These are phyloP conservation scores for Populus ilicifolia DNA, from an alignment of 345 rosid genomes.

Conservation along the genomic window DNA sequence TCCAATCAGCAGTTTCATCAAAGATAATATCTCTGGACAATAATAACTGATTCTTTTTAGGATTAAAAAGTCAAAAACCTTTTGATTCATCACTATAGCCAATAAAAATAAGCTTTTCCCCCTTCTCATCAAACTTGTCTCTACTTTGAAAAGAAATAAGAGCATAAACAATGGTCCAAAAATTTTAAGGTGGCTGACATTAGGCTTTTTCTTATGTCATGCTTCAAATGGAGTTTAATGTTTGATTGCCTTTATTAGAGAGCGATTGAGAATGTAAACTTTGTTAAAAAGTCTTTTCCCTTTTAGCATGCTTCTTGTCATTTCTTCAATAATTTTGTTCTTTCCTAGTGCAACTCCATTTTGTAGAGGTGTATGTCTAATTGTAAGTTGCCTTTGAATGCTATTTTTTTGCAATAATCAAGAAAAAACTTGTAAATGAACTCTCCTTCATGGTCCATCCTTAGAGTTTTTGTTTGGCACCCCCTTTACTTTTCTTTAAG, in stretches of 20 bases:
- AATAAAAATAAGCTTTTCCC: not conserved
- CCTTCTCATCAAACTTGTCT: too few relatives aligned
- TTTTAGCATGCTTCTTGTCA: too few relatives aligned
- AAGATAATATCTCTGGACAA: not conserved
- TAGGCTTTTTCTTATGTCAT: too few relatives aligned
- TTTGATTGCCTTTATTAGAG: too few relatives aligned
- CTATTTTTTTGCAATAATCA: not conserved
- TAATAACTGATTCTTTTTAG: not conserved
- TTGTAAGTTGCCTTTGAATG: not conserved
- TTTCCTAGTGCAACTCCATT: fast-evolving
- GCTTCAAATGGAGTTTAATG: too few relatives aligned
- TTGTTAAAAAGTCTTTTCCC: too few relatives aligned
- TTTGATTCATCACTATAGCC: not conserved
- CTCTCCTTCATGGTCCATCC: not conserved
- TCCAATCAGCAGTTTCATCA: not conserved
- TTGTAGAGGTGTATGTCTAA: fast-evolving
- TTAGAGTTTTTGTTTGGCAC: not conserved
- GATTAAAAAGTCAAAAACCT: not conserved
- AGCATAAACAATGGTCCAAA: not conserved
- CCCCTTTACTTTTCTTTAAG: not conserved
- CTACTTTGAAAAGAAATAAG: not conserved
- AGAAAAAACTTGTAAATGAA: not conserved
- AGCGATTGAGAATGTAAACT: too few relatives aligned
- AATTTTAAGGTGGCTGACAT: too few relatives aligned
- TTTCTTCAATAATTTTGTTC: not conserved